A percentile compares a stretch with the other conserved stretches of the same genome.
Conservation (phyloP, 106 monocot genomes). For the Posidonia australis region DNA sequence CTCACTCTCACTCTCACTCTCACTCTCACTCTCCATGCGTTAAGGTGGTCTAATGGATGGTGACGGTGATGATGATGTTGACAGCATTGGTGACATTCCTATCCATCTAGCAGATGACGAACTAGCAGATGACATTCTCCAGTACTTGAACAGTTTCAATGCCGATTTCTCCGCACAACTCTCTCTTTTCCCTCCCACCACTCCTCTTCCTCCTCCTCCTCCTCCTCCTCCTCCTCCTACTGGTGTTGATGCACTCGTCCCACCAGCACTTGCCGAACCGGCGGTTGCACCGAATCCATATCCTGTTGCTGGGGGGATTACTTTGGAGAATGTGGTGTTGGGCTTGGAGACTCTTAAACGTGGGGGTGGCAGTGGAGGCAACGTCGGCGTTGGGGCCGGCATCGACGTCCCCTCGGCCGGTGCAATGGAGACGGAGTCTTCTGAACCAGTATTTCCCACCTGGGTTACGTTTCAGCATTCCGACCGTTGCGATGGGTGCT, state of each 20-base stretch:
- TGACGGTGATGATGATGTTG: too few species aligned
- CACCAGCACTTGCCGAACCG: neutral
- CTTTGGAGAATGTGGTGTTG: too few species aligned
- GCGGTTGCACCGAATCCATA: neutral
- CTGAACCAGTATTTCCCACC: neutral
- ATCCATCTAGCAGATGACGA: neutral
- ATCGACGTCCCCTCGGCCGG: neutral
- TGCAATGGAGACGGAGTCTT: neutral
- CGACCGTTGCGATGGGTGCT: constrained; percentile 23
- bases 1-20: too few species aligned
- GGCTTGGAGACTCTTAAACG: too few species aligned
- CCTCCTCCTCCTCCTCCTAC: neutral
- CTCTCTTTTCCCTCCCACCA: neutral
- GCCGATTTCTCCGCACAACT: neutral
- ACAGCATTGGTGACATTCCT: neutral
- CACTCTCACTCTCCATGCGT: too few species aligned
- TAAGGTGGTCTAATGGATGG: neutral
- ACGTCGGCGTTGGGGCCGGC: neutral
- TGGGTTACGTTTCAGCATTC: neutral
- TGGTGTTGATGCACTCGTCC: neutral
- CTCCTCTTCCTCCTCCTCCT: neutral
- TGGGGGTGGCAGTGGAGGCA: neutral
- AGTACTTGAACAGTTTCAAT: neutral
- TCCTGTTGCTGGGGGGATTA: neutral
- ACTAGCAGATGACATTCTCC: constrained; percentile 1